These are phyloP conservation scores for Silene vulgaris DNA, from an alignment of 179 eudicot species.

Conservation along the genomic window DNA sequence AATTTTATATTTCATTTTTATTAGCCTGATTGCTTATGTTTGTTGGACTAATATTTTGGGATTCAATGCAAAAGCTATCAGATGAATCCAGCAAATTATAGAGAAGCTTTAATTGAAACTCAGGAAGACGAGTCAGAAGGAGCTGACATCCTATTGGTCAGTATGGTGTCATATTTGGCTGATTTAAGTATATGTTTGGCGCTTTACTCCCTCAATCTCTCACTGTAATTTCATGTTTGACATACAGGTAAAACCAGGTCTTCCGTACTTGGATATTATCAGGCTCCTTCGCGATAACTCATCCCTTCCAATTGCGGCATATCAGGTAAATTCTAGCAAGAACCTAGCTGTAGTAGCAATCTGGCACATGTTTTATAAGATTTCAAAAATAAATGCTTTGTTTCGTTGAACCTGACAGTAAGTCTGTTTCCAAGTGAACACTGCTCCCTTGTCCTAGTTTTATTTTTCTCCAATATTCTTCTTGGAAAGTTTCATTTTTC, in stretches of 20 bases:
- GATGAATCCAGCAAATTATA: conserved; percentile 96
- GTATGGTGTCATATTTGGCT: conserved; percentile 26
- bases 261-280: conserved; percentile 87
- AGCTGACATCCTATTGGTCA: conserved; percentile 92
- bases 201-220: background rate
- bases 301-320: conserved; percentile 88
- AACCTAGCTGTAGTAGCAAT: background rate
- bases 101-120: conserved; percentile 82
- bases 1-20: background rate
- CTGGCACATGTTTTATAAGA: background rate
- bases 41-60: conserved; percentile 12
- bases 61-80: conserved; percentile 55
- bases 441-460: background rate
- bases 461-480: background rate
- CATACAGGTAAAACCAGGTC: conserved; percentile 81
- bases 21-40: background rate
- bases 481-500: background rate
- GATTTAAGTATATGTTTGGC: background rate
- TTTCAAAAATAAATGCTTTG: conserved; percentile 3
- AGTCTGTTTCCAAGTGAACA: background rate
- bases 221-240: background rate
- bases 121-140: conserved; percentile 91
- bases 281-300: conserved; percentile 82
- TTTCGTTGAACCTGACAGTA: background rate
- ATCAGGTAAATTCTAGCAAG: conserved; percentile 54